Percentiles rank a stretch among this genome's conserved stretches.
Conservation (phyloP, 139 green algal species). For the Trebouxia sp. region DNA sequence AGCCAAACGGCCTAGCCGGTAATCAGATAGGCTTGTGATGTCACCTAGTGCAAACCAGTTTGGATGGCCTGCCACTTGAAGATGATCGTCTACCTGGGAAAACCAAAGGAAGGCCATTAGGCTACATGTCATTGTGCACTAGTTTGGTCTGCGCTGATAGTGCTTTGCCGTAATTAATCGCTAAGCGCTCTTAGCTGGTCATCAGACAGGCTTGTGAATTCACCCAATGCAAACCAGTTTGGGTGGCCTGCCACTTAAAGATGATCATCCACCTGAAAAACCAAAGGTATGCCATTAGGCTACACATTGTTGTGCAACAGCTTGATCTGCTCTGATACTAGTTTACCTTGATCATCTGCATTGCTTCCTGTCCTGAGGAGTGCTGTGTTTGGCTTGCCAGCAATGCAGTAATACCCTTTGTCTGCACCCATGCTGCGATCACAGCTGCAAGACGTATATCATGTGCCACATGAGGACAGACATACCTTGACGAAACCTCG, state of each 20-base stretch:
- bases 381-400: too few species aligned
- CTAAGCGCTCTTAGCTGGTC: background rate
- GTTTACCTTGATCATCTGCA: background rate
- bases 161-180: background rate
- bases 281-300: background rate
- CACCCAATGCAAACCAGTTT: slow-evolving; percentile 1
- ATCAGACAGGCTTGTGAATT: background rate
- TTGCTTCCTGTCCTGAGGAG: too few species aligned
- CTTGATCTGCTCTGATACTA: background rate
- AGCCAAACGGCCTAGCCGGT: background rate
- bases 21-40: background rate
- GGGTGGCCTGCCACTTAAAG: slow-evolving; percentile 6
- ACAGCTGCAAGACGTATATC: too few species aligned
- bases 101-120: background rate
- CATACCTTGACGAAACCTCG: too few species aligned
- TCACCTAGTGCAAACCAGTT: slow-evolving; percentile 10
- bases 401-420: too few species aligned
- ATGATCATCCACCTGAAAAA: background rate
- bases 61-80: slow-evolving; percentile 6
- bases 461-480: too few species aligned
- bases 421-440: too few species aligned
- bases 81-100: background rate
- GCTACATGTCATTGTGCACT: background rate
- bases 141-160: background rate
- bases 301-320: background rate